A percentile compares a stretch with the other conserved stretches of the same genome.
Conservation (phyloP, 2,329 filamentous ascomycete genomes). For the Aspergillus pseudoglaucus region DNA sequence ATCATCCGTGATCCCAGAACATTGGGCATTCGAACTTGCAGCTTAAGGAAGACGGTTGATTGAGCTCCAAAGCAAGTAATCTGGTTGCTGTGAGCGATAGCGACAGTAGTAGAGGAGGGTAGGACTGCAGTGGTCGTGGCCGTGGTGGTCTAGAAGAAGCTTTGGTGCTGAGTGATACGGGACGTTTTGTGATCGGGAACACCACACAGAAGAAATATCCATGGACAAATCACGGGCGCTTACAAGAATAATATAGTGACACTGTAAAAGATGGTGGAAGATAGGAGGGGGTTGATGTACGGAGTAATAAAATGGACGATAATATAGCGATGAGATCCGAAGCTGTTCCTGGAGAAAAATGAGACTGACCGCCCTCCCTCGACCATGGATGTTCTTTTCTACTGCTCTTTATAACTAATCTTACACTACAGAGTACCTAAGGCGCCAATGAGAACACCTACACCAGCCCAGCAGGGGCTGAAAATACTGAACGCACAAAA, state of each 20-base stretch:
- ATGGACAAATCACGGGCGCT: conserved; percentile 9
- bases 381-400: background rate
- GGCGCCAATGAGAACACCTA: background rate
- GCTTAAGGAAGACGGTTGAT: conserved; percentile 7
- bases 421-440: too few species aligned
- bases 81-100: conserved; percentile 5
- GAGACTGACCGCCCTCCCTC: background rate
- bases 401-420: background rate
- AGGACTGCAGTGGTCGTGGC: background rate
- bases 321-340: background rate
- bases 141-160: conserved; percentile 2
- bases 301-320: background rate
- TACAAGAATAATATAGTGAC: background rate
- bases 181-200: conserved; percentile 12
- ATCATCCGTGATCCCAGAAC: conserved; percentile 29
- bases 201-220: conserved; percentile 14
- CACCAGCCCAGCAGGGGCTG: background rate
- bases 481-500: background rate
- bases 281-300: background rate
- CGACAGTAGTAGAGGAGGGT: background rate
- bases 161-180: conserved; percentile 4
- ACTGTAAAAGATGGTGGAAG: background rate
- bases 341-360: background rate
- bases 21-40: conserved; percentile 20
- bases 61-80: background rate